phyloP scores from a whole-genome alignment of 176 grass and related monocot genomes.

The Bothriochloa decipiens region DNA sequence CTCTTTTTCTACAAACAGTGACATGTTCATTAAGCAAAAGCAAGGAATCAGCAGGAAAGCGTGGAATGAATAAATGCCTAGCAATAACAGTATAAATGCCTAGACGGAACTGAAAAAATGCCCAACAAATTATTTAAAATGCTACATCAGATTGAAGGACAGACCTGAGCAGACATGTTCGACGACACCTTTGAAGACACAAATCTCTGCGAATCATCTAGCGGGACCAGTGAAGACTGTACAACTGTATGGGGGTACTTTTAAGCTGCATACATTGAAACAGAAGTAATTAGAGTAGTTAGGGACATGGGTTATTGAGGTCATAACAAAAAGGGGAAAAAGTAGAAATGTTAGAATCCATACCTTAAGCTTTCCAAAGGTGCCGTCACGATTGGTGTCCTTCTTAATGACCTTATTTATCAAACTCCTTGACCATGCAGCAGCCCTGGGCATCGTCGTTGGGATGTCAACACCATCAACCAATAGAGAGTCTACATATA shows the following conservation, averaged over 20 bases:
- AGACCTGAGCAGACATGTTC: not conserved
- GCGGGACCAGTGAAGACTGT: not conserved
- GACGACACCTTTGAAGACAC: not conserved
- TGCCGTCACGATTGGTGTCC: not conserved
- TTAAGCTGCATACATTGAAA: not conserved
- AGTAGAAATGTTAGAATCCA: accelerated
- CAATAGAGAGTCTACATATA: not conserved
- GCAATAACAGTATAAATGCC: no score
- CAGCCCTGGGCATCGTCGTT: not conserved
- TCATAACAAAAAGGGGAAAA: not conserved
- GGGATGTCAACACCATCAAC: not conserved
- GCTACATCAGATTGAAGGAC: not conserved
- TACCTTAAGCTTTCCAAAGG: not conserved
- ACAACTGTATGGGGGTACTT: not conserved
- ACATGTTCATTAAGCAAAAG: not conserved
- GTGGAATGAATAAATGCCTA: not conserved
- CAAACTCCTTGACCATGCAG: not conserved
- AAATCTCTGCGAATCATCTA: not conserved
- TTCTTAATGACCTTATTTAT: not conserved
- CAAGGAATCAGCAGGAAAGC: not conserved
- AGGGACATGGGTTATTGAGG: not conserved
- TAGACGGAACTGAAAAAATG: no score
- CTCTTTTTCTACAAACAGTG: not conserved
- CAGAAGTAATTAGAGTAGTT: not conserved
- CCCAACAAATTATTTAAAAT: no score